Evolutionary conservation across 2,329 filamentous ascomycete genomes (phyloP), one percentile per base, ranked within the genome.

Genomic region (Arthrobotrys iridis): DNA sequence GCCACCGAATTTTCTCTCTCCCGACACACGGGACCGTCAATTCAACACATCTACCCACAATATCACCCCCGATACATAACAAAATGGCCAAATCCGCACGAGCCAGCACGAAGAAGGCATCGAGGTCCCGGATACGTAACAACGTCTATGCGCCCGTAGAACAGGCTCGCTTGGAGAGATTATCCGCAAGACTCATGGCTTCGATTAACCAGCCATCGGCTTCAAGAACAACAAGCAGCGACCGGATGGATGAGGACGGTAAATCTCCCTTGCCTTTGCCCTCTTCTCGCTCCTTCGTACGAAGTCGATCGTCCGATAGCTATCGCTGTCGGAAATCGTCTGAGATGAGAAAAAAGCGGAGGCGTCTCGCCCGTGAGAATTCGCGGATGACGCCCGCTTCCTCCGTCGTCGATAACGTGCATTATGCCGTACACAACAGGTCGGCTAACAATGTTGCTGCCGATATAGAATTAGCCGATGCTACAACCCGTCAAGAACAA

Each of bases 201-300:
- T 66, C 68, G 33, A 76, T 76, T 50, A 50, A 58, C 28, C 65
- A 70, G 59, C 67, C 71, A 22, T 58, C 70, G 18, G 62, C 62
- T 18, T 65, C 71, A 35, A 63, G 63, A 35, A 75, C 63, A 58
- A 48, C 63, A 4, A 75, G 41, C 48, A 63, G 63, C 64, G 71
- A 75, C 48, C 71, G 68, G 46, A 75, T 75, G 71, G 71, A 75
- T 66, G 71, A 75, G 63, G 71, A 75, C 68, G 71, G 71, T 75
- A 75, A 75, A 64, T 74, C 70, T 74, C 70, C 70, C 70, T 66
- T 35, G 45, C 60, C 60, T 48, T 30, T 62, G 15, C 22, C 48
- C 24, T 59, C 71, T 58, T n/a, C 45, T 24, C 37, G 41, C 28
- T 52, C 60, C 0, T 18, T 33, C 30, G 50, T 33, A 7, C 60